These are phyloP conservation scores for Tricholoma bakamatsutake DNA, from an alignment of 768 basidiomycete genomes.

Conservation along the genomic window DNA sequence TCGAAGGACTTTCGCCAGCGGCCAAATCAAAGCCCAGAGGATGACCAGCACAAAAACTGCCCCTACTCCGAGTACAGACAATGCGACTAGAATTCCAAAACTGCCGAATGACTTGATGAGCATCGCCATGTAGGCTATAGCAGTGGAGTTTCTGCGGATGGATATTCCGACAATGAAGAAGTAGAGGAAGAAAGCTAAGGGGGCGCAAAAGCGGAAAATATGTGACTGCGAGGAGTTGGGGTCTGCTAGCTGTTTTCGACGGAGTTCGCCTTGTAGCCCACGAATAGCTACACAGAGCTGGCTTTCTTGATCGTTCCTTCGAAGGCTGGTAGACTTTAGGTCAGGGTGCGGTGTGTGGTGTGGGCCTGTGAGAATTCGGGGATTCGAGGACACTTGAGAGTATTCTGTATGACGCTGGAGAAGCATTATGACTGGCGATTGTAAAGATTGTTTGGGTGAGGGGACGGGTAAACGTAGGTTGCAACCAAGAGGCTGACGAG, in stretches of 20 bases:
- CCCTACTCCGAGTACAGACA: neutral
- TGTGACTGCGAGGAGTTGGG: neutral
- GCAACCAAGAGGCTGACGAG: neutral
- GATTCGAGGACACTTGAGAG: neutral
- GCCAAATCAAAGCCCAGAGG: neutral
- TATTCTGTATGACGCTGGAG: neutral
- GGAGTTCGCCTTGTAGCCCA: neutral
- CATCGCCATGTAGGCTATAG: neutral
- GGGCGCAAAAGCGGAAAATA: neutral
- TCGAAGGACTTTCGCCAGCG: neutral
- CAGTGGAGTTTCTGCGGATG: neutral
- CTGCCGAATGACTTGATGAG: neutral
- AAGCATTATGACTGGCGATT: neutral
- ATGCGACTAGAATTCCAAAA: neutral
- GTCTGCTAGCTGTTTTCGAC: neutral
- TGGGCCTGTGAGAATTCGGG: neutral
- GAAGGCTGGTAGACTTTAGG: neutral
- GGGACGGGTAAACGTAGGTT: neutral
- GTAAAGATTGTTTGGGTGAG: neutral
- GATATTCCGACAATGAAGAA: neutral
- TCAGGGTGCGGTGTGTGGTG: neutral
- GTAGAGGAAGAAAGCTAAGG: neutral
- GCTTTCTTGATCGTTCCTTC: neutral
- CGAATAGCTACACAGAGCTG: neutral
- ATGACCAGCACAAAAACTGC: neutral